Conservation (phyloP, 805 yeast species). For the Brettanomyces anomalus region DNA sequence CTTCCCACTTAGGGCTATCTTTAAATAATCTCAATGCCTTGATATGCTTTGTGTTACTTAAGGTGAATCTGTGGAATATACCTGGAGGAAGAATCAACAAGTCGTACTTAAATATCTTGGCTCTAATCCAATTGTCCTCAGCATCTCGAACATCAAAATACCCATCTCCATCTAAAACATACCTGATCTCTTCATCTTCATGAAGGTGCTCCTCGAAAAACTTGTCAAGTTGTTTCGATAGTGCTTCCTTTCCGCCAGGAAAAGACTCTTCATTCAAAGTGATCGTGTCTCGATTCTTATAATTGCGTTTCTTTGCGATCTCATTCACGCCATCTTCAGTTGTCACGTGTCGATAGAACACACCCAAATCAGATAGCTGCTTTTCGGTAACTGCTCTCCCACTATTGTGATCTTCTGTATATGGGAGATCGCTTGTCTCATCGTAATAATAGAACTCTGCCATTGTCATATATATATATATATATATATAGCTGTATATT, state of each 20-base stretch:
- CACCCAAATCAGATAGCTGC: constrained; percentile 54
- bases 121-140: constrained; percentile 63
- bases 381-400: constrained; percentile 48
- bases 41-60: constrained; percentile 53
- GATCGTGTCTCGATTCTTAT: constrained; percentile 74
- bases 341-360: constrained; percentile 47
- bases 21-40: constrained; percentile 77
- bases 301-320: constrained; percentile 60
- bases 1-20: constrained; percentile 96
- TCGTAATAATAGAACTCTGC: constrained; percentile 51
- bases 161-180: constrained; percentile 83
- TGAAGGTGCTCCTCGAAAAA: constrained; percentile 86
- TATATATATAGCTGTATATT: no score
- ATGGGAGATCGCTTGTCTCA: constrained; percentile 43
- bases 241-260: constrained; percentile 49
- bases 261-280: constrained; percentile 51
- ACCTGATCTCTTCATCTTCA: constrained; percentile 95
- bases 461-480: constrained; percentile 1
- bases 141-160: constrained; percentile 78
- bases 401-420: constrained; percentile 64
- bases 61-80: constrained; percentile 86
- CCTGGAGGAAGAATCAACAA: constrained; percentile 80
- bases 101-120: constrained; percentile 55
- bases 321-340: constrained; percentile 48
- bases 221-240: constrained; percentile 53